Evolutionary conservation across 2,329 filamentous ascomycete species (phyloP).

Genomic region (Mollisia scopiformis): DNA sequence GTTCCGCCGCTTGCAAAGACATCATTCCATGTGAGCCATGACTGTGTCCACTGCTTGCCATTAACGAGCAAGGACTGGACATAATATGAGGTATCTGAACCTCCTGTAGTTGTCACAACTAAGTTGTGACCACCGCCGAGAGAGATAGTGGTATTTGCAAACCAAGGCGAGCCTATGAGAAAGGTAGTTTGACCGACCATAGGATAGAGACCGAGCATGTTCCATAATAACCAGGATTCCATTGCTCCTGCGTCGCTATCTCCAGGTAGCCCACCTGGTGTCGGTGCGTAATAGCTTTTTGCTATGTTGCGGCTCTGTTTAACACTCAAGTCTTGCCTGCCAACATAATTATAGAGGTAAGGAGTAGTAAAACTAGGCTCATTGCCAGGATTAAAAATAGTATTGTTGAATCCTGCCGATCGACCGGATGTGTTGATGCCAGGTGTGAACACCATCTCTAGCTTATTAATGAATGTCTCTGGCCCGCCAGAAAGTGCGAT

Average conservation of each 20-base stretch:
- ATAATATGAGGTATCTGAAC: constrained; percentile 52
- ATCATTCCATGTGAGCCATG: constrained; percentile 65
- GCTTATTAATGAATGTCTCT: constrained; percentile 48
- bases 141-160: constrained; percentile 57
- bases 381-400: constrained; percentile 59
- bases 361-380: constrained; percentile 58
- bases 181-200: constrained; percentile 70
- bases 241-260: constrained; percentile 71
- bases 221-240: constrained; percentile 71
- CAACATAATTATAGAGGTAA: constrained; percentile 70
- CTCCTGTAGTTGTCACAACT: constrained; percentile 54
- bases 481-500: constrained; percentile 51
- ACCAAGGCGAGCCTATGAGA: constrained; percentile 66
- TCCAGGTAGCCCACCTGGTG: constrained; percentile 60
- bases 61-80: constrained; percentile 70
- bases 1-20: constrained; percentile 65
- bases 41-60: constrained; percentile 61
- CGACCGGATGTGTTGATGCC: constrained; percentile 46
- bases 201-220: constrained; percentile 69
- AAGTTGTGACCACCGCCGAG: constrained; percentile 49
- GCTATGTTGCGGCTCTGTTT: constrained; percentile 59
- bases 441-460: constrained; percentile 53
- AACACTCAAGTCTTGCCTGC: constrained; percentile 63
- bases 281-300: constrained; percentile 59
- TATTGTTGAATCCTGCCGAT: constrained; percentile 62